Conservation (phyloP, 2,329 filamentous ascomycete genomes). For the Tetracladium maxilliforme region DNA sequence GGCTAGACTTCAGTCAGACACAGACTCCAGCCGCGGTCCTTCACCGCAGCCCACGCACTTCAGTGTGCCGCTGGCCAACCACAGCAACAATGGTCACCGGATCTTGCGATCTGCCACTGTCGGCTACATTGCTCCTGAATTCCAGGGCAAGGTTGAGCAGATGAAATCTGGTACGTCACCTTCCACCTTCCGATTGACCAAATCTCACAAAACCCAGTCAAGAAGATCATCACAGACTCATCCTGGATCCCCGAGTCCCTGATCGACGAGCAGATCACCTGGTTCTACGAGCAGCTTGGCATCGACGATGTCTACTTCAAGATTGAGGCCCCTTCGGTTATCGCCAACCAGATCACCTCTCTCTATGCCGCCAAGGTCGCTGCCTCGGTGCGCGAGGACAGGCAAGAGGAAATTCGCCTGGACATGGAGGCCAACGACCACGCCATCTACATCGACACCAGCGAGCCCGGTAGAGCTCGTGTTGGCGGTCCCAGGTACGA, state of each 20-base stretch:
- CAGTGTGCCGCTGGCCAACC: slow-evolving; percentile 42
- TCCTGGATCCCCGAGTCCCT: slow-evolving; percentile 78
- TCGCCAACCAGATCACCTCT: slow-evolving; percentile 88
- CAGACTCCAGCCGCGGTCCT: slow-evolving; percentile 43
- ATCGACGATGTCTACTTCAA: slow-evolving; percentile 99
- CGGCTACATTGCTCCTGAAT: slow-evolving; percentile 88
- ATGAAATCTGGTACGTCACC: slow-evolving; percentile 56
- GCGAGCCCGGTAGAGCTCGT: slow-evolving; percentile 68
- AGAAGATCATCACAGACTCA: slow-evolving; percentile 61
- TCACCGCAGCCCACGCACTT: slow-evolving; percentile 84
- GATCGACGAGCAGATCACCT: slow-evolving; percentile 72
- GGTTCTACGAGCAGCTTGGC: slow-evolving; percentile 96
- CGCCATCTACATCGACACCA: slow-evolving; percentile 97
- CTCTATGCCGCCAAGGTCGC: slow-evolving; percentile 95
- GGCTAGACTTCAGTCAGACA: slow-evolving; percentile 24
- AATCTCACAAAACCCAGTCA: slow-evolving; percentile 39
- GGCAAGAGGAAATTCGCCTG: slow-evolving; percentile 82
- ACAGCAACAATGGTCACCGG: slow-evolving; percentile 36
- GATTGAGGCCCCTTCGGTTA: slow-evolving; percentile 72
- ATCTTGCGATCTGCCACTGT: slow-evolving; percentile 78
- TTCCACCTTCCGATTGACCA: slow-evolving; percentile 2
- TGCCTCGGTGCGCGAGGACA: slow-evolving; percentile 83
- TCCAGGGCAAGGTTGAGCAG: slow-evolving; percentile 83
- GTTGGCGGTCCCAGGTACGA: slow-evolving; percentile 81
- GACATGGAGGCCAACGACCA: slow-evolving; percentile 93